Percentiles rank a stretch among this genome's conserved stretches.
phyloP scores from a whole-genome alignment of 306 rosid genomes.

The Quercus bicolor region DNA sequence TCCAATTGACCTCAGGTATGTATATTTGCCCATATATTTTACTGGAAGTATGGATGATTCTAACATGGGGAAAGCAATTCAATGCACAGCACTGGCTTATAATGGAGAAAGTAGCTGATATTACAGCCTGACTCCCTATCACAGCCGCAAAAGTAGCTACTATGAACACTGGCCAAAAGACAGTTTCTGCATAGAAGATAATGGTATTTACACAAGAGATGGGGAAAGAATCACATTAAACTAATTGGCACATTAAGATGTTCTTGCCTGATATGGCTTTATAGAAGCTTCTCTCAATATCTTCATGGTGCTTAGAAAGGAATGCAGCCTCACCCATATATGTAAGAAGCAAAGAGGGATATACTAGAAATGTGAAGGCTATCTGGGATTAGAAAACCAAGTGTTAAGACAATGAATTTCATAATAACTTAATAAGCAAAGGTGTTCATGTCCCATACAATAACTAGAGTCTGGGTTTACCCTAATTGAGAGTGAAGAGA shows the following conservation, averaged over 20 bases:
- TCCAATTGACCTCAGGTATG: slow-evolving; percentile 80
- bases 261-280: slow-evolving; percentile 68
- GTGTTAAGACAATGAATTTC: not conserved
- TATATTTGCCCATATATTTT: slow-evolving; percentile 67
- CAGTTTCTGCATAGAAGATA: slow-evolving; percentile 43
- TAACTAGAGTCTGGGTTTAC: slow-evolving; percentile 29
- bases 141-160: slow-evolving; percentile 63
- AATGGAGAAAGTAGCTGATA: slow-evolving; percentile 69
- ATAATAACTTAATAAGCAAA: not conserved
- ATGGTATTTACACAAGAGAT: not conserved
- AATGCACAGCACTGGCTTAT: slow-evolving; percentile 69
- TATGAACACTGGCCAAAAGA: slow-evolving; percentile 76
- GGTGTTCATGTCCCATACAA: not conserved
- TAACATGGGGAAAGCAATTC: slow-evolving; percentile 64
- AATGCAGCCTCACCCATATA: slow-evolving; percentile 88
- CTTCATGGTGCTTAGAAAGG: slow-evolving; percentile 67
- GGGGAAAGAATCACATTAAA: not conserved
- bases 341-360: slow-evolving; percentile 63
- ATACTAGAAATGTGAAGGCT: slow-evolving; percentile 67
- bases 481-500: slow-evolving; percentile 79
- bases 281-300: slow-evolving; percentile 69
- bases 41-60: slow-evolving; percentile 60
- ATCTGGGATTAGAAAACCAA: slow-evolving; percentile 45
- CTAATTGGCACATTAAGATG: slow-evolving; percentile 6
- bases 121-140: slow-evolving; percentile 72